Percentiles rank a stretch among this genome's conserved stretches.
Evolutionary conservation across 139 green algal genomes (phyloP).

Genomic region (Nannochloris sp.): DNA sequence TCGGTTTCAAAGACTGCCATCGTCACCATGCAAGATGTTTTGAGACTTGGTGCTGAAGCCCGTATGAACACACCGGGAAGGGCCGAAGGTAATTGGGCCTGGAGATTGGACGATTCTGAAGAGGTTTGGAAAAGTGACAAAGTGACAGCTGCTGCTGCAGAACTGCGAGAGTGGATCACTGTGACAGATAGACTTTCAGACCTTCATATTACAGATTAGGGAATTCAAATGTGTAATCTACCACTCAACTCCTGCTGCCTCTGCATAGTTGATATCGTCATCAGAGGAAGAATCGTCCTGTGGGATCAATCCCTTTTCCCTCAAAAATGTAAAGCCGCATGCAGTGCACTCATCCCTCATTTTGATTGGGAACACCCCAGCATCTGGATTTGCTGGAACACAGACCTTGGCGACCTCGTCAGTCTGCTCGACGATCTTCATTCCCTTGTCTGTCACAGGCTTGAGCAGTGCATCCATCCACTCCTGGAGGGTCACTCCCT

Average conservation of each 20-base stretch:
- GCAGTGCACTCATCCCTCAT: constrained; percentile 55
- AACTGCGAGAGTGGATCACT: constrained; percentile 11
- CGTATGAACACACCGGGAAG: constrained; percentile 91
- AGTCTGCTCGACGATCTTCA: constrained; percentile 29
- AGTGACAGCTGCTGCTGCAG: not conserved
- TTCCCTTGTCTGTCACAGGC: constrained; percentile 23
- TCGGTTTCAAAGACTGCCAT: constrained; percentile 63
- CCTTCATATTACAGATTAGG: not conserved
- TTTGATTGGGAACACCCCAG: constrained; percentile 60
- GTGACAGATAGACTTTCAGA: constrained; percentile 12
- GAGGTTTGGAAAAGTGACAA: not conserved
- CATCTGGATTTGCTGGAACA: constrained; percentile 24
- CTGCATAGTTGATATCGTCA: constrained; percentile 54
- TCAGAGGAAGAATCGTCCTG: constrained; percentile 35
- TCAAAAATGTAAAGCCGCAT: constrained; percentile 53
- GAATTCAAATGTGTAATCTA: constrained; percentile 21
- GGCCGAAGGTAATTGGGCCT: constrained; percentile 81
- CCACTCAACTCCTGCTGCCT: constrained; percentile 47
- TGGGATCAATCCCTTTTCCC: constrained; percentile 58
- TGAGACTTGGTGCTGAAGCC: constrained; percentile 83
- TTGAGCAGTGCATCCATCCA: constrained; percentile 30
- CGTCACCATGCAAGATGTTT: constrained; percentile 86
- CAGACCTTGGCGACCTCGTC: constrained; percentile 46
- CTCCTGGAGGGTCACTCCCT: constrained; percentile 25
- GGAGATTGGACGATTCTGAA: constrained; percentile 38